Evolutionary conservation across 306 rosid species (phyloP), one percentile per base, ranked within the genome.

Genomic region (Cicer cuneatum): DNA sequence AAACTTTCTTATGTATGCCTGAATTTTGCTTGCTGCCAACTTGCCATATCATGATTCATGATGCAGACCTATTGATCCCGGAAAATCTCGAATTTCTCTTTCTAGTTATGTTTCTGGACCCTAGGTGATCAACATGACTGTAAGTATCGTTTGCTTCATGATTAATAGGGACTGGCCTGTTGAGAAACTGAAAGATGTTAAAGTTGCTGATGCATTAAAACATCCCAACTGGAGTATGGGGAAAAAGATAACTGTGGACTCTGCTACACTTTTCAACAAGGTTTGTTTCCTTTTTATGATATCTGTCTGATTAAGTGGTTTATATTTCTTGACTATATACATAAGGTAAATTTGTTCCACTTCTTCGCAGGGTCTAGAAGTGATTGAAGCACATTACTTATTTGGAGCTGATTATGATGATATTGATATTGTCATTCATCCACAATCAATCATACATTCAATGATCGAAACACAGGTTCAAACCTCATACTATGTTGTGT

Each of bases 211-310:
- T 84, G 97, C 99, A 42, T 85, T 94, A 82, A 94, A 94, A 72
- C 99, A 94, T 86, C 99, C 99, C 6, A 94, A 94, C 92, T 94
- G 99, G 99, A 92, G 66, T 81, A 94, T 94, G 99, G 99, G 99
- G 49, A 94, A 94, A 75, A 94, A 94, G 86, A 94, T 94, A 46
- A 94, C 99, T n/a, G 98, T 94, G 65, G 99, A 94, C 83, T 94
- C 99, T 41, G 99, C 99, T 78, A 94, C 99, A 16, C 98, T 94
- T 59, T 94, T 94, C 90, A 94, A 94, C 53, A 94, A 94, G 97
- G 97, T 94, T 61, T 81, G 35, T 48, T 79, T 69, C 69, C 13
- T 24, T 49, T 53, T 77, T 46, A 38, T 61, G 45, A 38, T 16
- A 70, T 81, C 49, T 56, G 38, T 81, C 46, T 80, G 37, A 73